phyloP scores from a whole-genome alignment of 176 grass and related monocot genomes.

The Musa schizocarpa region DNA sequence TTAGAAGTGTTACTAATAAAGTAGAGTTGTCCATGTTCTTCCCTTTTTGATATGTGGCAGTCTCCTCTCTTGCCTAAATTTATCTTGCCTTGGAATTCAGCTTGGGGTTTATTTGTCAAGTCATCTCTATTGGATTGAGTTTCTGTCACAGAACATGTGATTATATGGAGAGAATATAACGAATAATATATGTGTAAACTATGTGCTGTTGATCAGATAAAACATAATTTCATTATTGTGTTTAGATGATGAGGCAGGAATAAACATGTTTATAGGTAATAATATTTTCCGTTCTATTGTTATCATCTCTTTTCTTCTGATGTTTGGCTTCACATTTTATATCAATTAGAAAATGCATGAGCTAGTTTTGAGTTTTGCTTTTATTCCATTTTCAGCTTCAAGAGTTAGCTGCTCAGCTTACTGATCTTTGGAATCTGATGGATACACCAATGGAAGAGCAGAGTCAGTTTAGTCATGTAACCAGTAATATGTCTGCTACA shows the following conservation, averaged over 20 bases:
- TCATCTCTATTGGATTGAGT: not conserved
- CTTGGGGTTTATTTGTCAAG: too few relatives aligned
- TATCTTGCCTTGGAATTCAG: too few relatives aligned
- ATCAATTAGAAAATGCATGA: not conserved
- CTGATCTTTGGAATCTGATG: conserved; percentile 93
- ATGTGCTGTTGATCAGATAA: too few relatives aligned
- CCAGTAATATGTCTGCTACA: conserved; percentile 46
- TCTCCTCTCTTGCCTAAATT: too few relatives aligned
- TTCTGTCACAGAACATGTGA: not conserved
- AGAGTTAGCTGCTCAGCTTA: conserved; percentile 66
- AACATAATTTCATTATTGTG: not conserved
- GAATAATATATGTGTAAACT: too few relatives aligned
- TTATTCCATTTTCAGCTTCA: conserved; percentile 54
- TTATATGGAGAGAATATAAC: not conserved
- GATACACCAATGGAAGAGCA: conserved; percentile 52
- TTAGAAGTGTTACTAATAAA: too few relatives aligned
- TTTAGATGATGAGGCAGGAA: not conserved
- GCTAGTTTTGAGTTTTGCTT: conserved; percentile 1
- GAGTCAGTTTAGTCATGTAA: conserved; percentile 49
- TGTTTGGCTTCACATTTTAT: not conserved
- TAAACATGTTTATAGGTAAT: too few relatives aligned
- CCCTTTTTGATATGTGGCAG: too few relatives aligned
- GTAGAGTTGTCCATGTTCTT: too few relatives aligned
- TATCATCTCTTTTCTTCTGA: too few relatives aligned
- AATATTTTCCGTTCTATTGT: too few relatives aligned